Percentiles rank a stretch among this genome's conserved stretches.
Conservation (phyloP, 2,329 filamentous ascomycete species). For the Colletotrichum simmondsii region DNA sequence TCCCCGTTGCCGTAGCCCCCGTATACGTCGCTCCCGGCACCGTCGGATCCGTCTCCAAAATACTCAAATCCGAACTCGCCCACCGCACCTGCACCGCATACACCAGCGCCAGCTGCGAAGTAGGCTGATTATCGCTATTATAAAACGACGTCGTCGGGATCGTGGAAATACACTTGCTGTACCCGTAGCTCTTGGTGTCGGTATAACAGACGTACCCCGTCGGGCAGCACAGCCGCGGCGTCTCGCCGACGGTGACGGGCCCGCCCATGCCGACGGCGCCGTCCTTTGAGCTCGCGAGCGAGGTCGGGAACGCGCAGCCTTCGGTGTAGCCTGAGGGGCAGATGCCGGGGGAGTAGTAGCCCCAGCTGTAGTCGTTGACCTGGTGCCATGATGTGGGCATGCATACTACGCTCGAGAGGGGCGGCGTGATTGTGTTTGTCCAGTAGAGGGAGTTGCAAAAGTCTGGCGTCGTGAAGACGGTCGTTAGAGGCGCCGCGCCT, state of each 20-base stretch:
- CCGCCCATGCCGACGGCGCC: conserved; percentile 2
- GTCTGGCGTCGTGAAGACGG: conserved; percentile 33
- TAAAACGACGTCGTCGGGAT: conserved; percentile 23
- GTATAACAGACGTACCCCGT: conserved; percentile 25
- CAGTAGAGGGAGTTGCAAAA: conserved; percentile 22
- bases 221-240: conserved; percentile 23
- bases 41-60: conserved; percentile 36
- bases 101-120: conserved; percentile 25
- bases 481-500: conserved; percentile 29
- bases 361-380: conserved; percentile 29
- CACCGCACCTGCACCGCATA: conserved; percentile 38
- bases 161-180: conserved; percentile 35
- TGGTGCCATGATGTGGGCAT: conserved; percentile 33
- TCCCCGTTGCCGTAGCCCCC: not conserved
- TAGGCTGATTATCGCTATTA: conserved; percentile 4
- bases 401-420: conserved; percentile 28
- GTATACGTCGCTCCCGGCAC: conserved; percentile 34
- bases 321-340: conserved; percentile 33
- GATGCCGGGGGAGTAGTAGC: conserved; percentile 35
- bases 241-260: conserved; percentile 24
- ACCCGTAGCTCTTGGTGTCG: conserved; percentile 3
- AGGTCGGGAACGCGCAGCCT: conserved; percentile 29
- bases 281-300: conserved; percentile 1
- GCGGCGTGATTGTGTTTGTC: conserved; percentile 27
- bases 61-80: conserved; percentile 34